Evolutionary conservation across 2,329 filamentous ascomycete genomes (phyloP).

Genomic region (Lachnellula cervina): DNA sequence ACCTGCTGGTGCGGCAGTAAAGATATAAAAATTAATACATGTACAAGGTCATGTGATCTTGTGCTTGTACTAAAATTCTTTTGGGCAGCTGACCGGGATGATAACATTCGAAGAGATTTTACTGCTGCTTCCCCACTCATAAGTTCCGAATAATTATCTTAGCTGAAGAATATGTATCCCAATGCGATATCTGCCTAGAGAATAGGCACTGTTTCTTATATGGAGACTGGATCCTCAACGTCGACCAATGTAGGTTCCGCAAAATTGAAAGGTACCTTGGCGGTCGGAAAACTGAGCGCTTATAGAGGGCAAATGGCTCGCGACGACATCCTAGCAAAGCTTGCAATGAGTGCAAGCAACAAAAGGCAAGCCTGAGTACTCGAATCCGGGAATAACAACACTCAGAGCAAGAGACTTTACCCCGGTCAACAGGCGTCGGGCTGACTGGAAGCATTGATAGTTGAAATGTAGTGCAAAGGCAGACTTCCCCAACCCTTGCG

Average conservation of each 20-base stretch:
- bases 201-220: neutral
- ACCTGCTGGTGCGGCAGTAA: no score
- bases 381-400: neutral
- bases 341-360: conserved; percentile 14
- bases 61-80: neutral
- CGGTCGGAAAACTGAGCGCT: neutral
- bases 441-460: conserved; percentile 1
- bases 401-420: neutral
- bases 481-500: conserved; percentile 9
- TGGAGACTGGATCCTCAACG: neutral
- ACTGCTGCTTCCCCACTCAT: no score
- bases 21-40: no score
- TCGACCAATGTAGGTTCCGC: neutral
- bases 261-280: neutral
- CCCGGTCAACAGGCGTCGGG: neutral
- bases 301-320: neutral
- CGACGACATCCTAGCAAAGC: conserved; percentile 12
- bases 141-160: neutral
- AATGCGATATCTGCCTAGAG: neutral
- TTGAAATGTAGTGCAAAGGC: conserved; percentile 11
- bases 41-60: neutral
- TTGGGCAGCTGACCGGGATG: no score
- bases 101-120: no score
- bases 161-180: neutral
- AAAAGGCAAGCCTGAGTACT: conserved; percentile 5